A percentile compares a stretch with the other conserved stretches of the same genome.
phyloP scores from a whole-genome alignment of 768 basidiomycete genomes.

The Omphalotus guepiniiformis region DNA sequence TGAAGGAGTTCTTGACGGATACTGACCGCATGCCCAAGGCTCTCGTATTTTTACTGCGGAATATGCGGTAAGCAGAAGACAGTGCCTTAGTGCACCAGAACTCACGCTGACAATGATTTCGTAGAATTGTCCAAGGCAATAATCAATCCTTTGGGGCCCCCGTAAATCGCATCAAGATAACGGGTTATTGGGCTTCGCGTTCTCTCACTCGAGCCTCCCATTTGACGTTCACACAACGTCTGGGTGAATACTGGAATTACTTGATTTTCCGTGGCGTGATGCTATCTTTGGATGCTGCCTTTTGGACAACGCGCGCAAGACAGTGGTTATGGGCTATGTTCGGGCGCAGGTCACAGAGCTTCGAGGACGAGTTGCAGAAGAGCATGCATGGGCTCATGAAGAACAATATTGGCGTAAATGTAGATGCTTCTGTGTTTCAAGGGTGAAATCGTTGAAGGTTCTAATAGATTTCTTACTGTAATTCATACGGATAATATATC shows the following conservation, averaged over 20 bases:
- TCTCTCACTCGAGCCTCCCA: slow-evolving; percentile 48
- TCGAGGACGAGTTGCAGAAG: slow-evolving; percentile 81
- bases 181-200: slow-evolving; percentile 75
- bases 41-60: slow-evolving; percentile 69
- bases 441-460: slow-evolving; percentile 15
- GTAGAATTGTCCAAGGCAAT: slow-evolving; percentile 59
- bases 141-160: slow-evolving; percentile 83
- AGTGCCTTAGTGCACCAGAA: not conserved
- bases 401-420: slow-evolving; percentile 74
- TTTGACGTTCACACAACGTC: slow-evolving; percentile 36
- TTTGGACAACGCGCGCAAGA: slow-evolving; percentile 56
- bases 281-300: slow-evolving; percentile 65
- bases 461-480: too few species aligned
- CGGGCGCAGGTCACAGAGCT: slow-evolving; percentile 45
- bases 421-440: slow-evolving; percentile 52
- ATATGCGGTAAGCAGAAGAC: slow-evolving; percentile 51
- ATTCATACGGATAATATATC: too few species aligned
- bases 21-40: slow-evolving; percentile 79
- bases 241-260: slow-evolving; percentile 54
- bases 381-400: slow-evolving; percentile 74
- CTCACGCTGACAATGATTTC: not conserved
- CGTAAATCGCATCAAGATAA: slow-evolving; percentile 88
- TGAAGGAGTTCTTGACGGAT: slow-evolving; percentile 64
- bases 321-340: slow-evolving; percentile 42
- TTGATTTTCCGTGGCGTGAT: slow-evolving; percentile 62